Evolutionary conservation across 2,329 filamentous ascomycete genomes (phyloP).

Genomic region (Capronia epimyces): DNA sequence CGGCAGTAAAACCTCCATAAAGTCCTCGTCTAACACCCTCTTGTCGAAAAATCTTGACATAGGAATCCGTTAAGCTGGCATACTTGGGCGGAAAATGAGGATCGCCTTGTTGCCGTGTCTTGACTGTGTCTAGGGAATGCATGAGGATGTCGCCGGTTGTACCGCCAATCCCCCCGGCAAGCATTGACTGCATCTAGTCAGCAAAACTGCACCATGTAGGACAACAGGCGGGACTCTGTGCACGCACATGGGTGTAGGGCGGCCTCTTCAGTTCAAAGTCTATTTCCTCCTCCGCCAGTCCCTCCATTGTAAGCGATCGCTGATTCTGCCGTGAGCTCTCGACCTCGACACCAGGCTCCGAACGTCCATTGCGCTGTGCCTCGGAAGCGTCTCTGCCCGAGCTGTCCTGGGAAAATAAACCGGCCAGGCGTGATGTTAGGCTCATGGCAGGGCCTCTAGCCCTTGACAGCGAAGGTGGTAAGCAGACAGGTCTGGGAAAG

Average conservation of each 20-base stretch:
- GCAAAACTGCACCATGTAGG: conserved; percentile 21
- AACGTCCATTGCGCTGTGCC: conserved; percentile 28
- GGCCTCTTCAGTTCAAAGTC: conserved; percentile 42
- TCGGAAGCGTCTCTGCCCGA: conserved; percentile 21
- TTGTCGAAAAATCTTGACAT: conserved; percentile 86
- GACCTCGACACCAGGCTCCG: conserved; percentile 31
- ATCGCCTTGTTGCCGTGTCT: conserved; percentile 95
- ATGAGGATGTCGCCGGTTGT: conserved; percentile 94
- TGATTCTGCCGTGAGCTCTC: conserved; percentile 28
- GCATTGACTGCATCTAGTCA: conserved; percentile 64
- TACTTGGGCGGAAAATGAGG: conserved; percentile 91
- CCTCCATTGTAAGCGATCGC: conserved; percentile 25
- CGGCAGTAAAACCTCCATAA: conserved; percentile 90
- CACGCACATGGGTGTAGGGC: conserved; percentile 59
- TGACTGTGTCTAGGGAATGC: conserved; percentile 98
- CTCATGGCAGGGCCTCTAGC: conserved; percentile 47
- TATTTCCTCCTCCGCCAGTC: conserved; percentile 25
- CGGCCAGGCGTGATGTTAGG: conserved; percentile 51
- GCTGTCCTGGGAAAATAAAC: conserved; percentile 46
- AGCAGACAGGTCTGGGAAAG: neutral
- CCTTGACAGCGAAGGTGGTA: conserved; percentile 5
- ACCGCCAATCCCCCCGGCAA: conserved; percentile 88
- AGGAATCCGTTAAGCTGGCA: conserved; percentile 80
- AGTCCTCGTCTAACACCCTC: conserved; percentile 81
- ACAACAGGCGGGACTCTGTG: conserved; percentile 9